phyloP scores from a whole-genome alignment of 257 asterid species.

The Plantago ovata region DNA sequence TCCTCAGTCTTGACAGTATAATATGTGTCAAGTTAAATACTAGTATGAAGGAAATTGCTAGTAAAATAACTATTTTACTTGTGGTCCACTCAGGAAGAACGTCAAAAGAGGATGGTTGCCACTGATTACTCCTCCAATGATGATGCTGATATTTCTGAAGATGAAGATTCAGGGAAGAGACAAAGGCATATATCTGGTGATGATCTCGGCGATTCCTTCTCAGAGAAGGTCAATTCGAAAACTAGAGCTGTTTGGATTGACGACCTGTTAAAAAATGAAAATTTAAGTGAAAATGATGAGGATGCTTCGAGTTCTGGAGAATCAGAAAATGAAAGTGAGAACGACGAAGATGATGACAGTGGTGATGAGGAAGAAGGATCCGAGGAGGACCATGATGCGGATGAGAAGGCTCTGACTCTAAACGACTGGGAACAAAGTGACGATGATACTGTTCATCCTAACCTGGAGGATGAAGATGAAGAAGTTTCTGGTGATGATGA shows the following conservation, averaged over 20 bases:
- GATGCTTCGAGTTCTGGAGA: conserved; percentile 43
- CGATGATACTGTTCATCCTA: conserved; percentile 52
- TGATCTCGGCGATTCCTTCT: conserved; percentile 87
- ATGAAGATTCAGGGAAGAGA: conserved; percentile 35
- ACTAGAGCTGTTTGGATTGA: conserved; percentile 61
- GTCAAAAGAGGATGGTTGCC: conserved; percentile 77
- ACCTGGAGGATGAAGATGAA: conserved; percentile 47
- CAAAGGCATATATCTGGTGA: conserved; percentile 72
- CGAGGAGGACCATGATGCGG: conserved; percentile 36
- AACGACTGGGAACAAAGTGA: conserved; percentile 99
- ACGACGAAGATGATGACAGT: conserved; percentile 36
- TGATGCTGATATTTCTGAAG: conserved; percentile 52
- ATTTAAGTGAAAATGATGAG: conserved; percentile 34
- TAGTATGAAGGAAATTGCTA: too few species aligned
- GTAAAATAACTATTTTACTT: conserved; percentile 7
- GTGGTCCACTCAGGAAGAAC: conserved; percentile 66
- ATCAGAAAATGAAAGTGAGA: conserved; percentile 41
- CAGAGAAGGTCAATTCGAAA: conserved; percentile 37
- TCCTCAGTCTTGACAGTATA: neutral
- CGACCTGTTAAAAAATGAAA: conserved; percentile 38
- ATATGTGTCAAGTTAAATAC: neutral
- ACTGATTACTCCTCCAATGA: conserved; percentile 66
- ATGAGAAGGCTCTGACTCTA: conserved; percentile 38
- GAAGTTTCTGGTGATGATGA: conserved; percentile 30
- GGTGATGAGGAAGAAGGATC: conserved; percentile 45